Base-by-base conservation (phyloP, 441 rosid genomes). In the Corymbia citriodora region DNA sequence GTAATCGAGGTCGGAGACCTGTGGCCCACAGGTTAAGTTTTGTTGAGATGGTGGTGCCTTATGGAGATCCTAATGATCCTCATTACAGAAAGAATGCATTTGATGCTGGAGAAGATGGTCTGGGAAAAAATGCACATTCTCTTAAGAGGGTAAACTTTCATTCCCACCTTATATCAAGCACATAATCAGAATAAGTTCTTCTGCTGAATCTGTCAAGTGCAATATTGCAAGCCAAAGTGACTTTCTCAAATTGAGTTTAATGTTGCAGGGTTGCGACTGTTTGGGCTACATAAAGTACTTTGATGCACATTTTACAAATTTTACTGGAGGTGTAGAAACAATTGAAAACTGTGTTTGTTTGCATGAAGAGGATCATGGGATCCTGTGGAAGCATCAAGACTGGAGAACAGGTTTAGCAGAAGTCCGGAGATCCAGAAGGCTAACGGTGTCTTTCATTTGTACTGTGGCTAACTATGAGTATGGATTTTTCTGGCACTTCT, bases 331-430 rank as follows among this genome's bases (percentile, higher is more conserved):
- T 61, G 93, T 94, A 88, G 95, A 94, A 61, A 94, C 94, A 31
- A 93, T 92, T 36, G 94, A 94, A 90, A 94, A 94, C 81, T 93
- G 94, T 93, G 95, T 94, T 57, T 94, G 95, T 86, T 89, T 94
- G 92, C 95, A 93, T 88, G 95, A 94, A 89, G 95, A 94, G 91
- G 95, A 94, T 89, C 93, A 92, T 83, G 94, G 94, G n/a, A 92
- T 94, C 88, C 92, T 94, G 86, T 94, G 95, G 95, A 94, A 94
- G 92, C 95, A 94, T 90, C 95, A 94, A 93, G 95, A 94, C 79
- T 93, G 95, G 95, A 94, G 95, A 90, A 93, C 95, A 15, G 95
- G 95, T 54, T 93, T 94, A 87, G 94, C 95, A 48, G 95, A 94
- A 93, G 94, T 92, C 90, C 92, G 95, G 50, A 59, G 95, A 86